Evolutionary conservation across 164 flowering plant species (phyloP), one percentile per base, ranked within the genome.

Genomic region (Umbilicus rupestris): DNA sequence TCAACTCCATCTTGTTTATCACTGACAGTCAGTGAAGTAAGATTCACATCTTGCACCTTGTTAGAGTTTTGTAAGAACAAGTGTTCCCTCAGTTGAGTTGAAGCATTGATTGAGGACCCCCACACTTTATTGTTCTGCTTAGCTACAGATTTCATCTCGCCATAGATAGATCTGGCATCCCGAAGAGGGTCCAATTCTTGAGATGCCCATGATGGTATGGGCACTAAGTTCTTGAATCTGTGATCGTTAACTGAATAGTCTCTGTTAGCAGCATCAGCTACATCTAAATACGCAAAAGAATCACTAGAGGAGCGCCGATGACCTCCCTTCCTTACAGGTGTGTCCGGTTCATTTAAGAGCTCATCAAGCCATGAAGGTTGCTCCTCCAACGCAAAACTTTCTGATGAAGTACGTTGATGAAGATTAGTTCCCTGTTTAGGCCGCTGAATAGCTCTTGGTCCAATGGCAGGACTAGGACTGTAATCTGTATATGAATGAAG

Each of bases 341-440:
- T 85, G 59, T 87, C 97, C n/a, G 98, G 96, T 73, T 92, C 96
- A 72, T 86, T 81, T 19, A 90, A 88, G 60, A 93, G 96, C 46
- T 93, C 98, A 69, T 90, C 96, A 67, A 93, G 87, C 97, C 98
- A 90, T 37, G 90, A 86, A 62, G 92, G 97, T 65, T 88, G 96
- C 71, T 90, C 98, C 65, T 93, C 98, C 65, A 80, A 62, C 24
- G 87, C 76, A 70, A 82, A 65, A 75, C 87, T 85, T 74, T 90
- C 96, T 15, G 98, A 93, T 28, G 92, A 82, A 68, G 94, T 87
- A 39, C 92, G 85, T 31, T 86, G 97, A 75, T 90, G 96, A 29
- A 75, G 76, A 37, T 76, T 65, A 62, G 72, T 75, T 64, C 82
- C 91, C 15, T 85, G 89, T 70, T 79, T 78, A 52, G 85, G 82